A percentile compares a stretch with the other conserved stretches of the same genome.
Conservation (phyloP, 2,329 filamentous ascomycete species). For the Gnomoniopsis smithogilvyi region DNA sequence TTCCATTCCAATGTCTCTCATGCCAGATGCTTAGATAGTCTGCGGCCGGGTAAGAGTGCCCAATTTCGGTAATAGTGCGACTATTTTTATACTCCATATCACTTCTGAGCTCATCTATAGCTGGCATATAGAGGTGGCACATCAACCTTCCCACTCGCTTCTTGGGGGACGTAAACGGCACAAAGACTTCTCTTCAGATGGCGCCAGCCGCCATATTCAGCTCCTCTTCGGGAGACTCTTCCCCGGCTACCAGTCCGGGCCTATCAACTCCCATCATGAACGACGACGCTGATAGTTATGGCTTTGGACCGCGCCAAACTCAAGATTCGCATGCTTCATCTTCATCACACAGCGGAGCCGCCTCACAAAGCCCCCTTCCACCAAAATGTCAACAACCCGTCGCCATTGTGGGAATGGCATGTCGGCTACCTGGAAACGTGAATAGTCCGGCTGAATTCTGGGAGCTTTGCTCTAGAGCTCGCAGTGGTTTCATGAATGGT, state of each 20-base stretch:
- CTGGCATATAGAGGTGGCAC: too few species aligned
- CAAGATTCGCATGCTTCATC: background rate
- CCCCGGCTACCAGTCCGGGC: constrained; percentile 20
- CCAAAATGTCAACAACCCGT: constrained; percentile 29
- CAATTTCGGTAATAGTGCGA: too few species aligned
- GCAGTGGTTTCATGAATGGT: constrained; percentile 35
- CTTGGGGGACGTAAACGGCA: background rate
- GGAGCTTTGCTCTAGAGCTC: constrained; percentile 38
- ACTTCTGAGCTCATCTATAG: too few species aligned
- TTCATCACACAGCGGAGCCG: background rate
- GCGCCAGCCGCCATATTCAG: constrained; percentile 17
- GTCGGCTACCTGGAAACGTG: constrained; percentile 42
- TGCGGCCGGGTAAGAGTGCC: too few species aligned
- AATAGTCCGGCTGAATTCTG: constrained; percentile 41
- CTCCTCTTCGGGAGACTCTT: constrained; percentile 20
- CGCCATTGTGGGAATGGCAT: constrained; percentile 46
- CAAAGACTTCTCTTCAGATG: constrained; percentile 7
- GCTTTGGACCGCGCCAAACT: background rate
- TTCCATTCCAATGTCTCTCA: background rate
- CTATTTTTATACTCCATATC: too few species aligned
- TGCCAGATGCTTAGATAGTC: too few species aligned
- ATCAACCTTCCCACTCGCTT: too few species aligned
- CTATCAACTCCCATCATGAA: constrained; percentile 15
- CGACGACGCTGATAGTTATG: background rate
- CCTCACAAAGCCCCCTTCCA: background rate